Evolutionary conservation across 2,329 filamentous ascomycete species (phyloP), one percentile per base, ranked within the genome.

Genomic region (Penicillium sclerotigenum): DNA sequence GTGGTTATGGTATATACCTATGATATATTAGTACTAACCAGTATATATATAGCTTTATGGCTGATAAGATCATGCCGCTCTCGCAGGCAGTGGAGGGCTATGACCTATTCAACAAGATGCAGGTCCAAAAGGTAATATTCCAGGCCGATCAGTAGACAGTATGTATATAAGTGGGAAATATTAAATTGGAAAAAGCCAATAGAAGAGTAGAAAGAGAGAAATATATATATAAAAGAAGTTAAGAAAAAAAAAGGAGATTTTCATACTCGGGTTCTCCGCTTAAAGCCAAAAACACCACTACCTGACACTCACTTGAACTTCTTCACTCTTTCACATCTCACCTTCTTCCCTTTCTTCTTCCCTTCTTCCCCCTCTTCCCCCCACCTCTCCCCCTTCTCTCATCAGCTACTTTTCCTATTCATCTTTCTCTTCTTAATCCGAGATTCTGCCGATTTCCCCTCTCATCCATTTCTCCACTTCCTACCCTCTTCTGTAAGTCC

Each of bases 71-170:
- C 63, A 88, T 90, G 85, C 86, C 87, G 2, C 76, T 90, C 38
- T 79, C 79, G 5, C 77, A 87, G 51, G 88, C 87, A 0, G 80
- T 83, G 3, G 81, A 87, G 67, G 88, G 84, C 40, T 91, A 90
- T 67, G 81, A 87, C 9, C 74, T 89, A 26, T 91, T 90, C 68
- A 84, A 90, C 68, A 81, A 86, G 60, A 88, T 87, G 82, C 83
- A 87, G 73, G 87, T 81, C 20, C 87, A 90, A 65, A 90, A 91
- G 77, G 85, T 91, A 14, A 80, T 90, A 16, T 90, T 90, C 67
- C 81, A 80, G 58, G 73, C 75, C 20, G 70, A 71, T 33, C 71
- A 75, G 64, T 77, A 67, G 61, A 22, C 13, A 45, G 22, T 3
- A 18, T 20, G 14, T 22, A 45, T 31, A 33, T 24, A 16, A 33